Evolutionary conservation across 139 green algal genomes (phyloP).

Genomic region (Eudorina sp.): DNA sequence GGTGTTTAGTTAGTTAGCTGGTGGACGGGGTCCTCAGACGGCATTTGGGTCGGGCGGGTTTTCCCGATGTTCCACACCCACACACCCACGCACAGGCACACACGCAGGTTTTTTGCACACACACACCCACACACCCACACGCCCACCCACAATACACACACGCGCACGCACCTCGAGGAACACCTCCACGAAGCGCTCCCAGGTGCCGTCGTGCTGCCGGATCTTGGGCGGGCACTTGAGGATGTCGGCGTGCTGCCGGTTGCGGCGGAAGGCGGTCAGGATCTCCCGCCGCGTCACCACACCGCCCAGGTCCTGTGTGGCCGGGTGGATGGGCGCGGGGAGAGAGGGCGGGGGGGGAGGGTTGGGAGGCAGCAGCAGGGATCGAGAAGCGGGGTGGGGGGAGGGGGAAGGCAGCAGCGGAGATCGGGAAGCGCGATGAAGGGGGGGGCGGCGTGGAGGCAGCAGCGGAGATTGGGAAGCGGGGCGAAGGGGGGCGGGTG

Average conservation of each 20-base stretch:
- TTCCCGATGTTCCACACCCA: background rate
- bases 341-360: background rate
- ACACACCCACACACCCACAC: conserved; percentile 1
- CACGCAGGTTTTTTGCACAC: background rate
- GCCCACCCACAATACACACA: background rate
- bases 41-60: no score
- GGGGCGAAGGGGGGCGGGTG: background rate
- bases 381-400: background rate
- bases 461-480: background rate
- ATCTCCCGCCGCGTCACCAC: conserved; percentile 62
- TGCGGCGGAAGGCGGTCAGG: conserved; percentile 64
- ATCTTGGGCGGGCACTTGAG: conserved; percentile 60
- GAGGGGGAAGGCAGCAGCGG: background rate
- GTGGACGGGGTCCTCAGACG: no score
- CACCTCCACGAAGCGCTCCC: conserved; percentile 56
- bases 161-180: conserved; percentile 47
- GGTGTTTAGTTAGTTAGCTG: no score
- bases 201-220: conserved; percentile 56
- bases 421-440: background rate
- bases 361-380: background rate
- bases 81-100: background rate
- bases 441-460: background rate
- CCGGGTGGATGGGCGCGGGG: background rate
- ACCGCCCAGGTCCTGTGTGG: conserved; percentile 31
- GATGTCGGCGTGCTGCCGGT: conserved; percentile 64